These are phyloP conservation scores for Trichoderma gamsii DNA, from an alignment of 495 filamentous ascomycete species.

Conservation along the genomic window DNA sequence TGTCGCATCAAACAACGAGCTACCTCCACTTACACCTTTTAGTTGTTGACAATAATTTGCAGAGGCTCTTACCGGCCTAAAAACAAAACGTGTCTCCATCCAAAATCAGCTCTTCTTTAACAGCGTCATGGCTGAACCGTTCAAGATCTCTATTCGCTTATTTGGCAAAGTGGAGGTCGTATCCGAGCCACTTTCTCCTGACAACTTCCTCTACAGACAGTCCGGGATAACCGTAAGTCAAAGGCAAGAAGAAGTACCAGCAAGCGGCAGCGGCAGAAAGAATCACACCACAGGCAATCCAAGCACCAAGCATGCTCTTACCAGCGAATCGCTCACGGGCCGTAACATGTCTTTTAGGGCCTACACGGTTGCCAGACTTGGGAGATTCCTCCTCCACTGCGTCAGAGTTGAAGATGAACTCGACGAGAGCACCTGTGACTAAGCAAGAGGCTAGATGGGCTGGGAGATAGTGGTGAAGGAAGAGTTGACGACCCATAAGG, in stretches of 20 bases:
- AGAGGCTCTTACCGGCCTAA: background rate
- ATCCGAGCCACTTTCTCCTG: conserved; percentile 89
- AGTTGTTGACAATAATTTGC: background rate
- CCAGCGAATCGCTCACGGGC: conserved; percentile 72
- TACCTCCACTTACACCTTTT: background rate
- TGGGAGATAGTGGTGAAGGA: conserved; percentile 95
- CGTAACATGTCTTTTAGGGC: conserved; percentile 50
- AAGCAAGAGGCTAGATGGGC: conserved; percentile 89
- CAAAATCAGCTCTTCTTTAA: background rate
- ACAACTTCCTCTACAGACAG: conserved; percentile 73
- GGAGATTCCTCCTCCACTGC: conserved; percentile 52
- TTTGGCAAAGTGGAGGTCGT: conserved; percentile 98
- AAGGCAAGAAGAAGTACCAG: conserved; percentile 87
- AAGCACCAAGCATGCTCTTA: conserved; percentile 70
- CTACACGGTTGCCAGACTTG: conserved; percentile 47
- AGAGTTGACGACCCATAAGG: conserved; percentile 95
- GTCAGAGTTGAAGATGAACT: conserved; percentile 92
- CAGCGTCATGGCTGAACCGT: background rate
- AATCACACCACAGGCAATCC: conserved; percentile 70
- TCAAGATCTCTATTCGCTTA: conserved; percentile 39
- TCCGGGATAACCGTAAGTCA: conserved; percentile 95
- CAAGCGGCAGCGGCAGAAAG: conserved; percentile 62
- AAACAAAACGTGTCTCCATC: background rate
- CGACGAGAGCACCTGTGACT: conserved; percentile 89
- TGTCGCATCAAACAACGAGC: background rate